A percentile compares a stretch with the other conserved stretches of the same genome.
phyloP scores from a whole-genome alignment of 75 land plant genomes.

The Larix kaempferi region DNA sequence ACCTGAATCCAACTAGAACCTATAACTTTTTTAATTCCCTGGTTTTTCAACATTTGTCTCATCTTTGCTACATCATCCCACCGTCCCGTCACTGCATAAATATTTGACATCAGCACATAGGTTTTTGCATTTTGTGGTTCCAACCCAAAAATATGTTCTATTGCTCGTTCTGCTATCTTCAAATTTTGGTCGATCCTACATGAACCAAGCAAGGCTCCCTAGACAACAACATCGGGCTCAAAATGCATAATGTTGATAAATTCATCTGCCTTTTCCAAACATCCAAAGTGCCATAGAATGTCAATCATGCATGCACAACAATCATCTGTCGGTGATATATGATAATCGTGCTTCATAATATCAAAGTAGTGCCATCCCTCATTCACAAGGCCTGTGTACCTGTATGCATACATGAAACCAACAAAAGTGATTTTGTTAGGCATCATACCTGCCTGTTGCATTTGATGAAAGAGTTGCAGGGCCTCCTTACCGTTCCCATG shows the following conservation, averaged over 20 bases:
- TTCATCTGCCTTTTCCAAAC: slow-evolving; percentile 16
- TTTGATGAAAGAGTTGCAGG: slow-evolving; percentile 11
- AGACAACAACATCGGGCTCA: slow-evolving; percentile 9
- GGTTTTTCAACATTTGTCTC: slow-evolving; percentile 13
- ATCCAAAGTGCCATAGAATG: slow-evolving; percentile 16
- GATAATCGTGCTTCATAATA: slow-evolving; percentile 10
- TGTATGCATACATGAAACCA: slow-evolving; percentile 17
- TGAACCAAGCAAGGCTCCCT: slow-evolving; percentile 21
- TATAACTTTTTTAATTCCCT: slow-evolving; percentile 14
- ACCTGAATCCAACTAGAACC: slow-evolving; percentile 22
- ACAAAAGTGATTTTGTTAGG: slow-evolving; percentile 15
- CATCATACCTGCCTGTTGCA: slow-evolving; percentile 14
- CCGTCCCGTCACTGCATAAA: slow-evolving; percentile 11
- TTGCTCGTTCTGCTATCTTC: slow-evolving; percentile 6
- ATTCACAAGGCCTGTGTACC: slow-evolving; percentile 16
- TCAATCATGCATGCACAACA: slow-evolving; percentile 22
- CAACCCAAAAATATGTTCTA: slow-evolving; percentile 7
- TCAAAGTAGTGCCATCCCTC: slow-evolving; percentile 19
- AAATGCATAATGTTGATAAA: slow-evolving; percentile 16
- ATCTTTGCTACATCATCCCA: slow-evolving; percentile 11
- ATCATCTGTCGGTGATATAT: slow-evolving; percentile 5
- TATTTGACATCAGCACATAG: slow-evolving; percentile 15
- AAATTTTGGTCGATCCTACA: slow-evolving; percentile 9
- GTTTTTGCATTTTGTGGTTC: slow-evolving; percentile 7
- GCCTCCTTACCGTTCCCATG: slow-evolving; percentile 17